phyloP scores from a whole-genome alignment of 768 basidiomycete species.

The Chiua virens region DNA sequence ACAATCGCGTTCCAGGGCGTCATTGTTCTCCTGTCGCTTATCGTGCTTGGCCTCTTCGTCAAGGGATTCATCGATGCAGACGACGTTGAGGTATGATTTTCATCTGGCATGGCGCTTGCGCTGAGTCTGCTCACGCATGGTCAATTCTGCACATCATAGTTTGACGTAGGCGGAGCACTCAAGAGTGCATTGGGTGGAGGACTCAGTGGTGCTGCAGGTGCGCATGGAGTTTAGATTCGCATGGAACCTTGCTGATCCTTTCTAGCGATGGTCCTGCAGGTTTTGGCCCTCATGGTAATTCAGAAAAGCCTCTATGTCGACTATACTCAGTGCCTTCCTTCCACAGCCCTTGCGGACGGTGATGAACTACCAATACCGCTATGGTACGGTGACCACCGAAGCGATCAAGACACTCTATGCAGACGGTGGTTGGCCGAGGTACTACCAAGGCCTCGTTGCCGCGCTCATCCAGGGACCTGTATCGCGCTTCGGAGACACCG shows the following conservation, averaged over 20 bases:
- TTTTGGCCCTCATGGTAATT: slow-evolving; percentile 75
- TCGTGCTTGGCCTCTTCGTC: slow-evolving; percentile 53
- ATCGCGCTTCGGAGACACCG: slow-evolving; percentile 91
- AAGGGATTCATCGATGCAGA: slow-evolving; percentile 71
- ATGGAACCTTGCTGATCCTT: not conserved
- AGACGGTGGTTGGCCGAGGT: slow-evolving; percentile 81
- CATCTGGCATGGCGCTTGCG: slow-evolving; percentile 26
- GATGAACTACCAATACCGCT: slow-evolving; percentile 97
- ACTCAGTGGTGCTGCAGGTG: slow-evolving; percentile 83
- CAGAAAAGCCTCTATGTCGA: not conserved
- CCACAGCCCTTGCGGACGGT: slow-evolving; percentile 84
- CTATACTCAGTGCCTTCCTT: not conserved
- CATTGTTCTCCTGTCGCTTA: slow-evolving; percentile 35
- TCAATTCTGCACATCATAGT: slow-evolving; percentile 43
- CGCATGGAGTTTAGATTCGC: slow-evolving; percentile 1
- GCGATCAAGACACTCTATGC: slow-evolving; percentile 67
- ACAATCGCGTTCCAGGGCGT: slow-evolving; percentile 30
- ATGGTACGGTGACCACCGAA: slow-evolving; percentile 70
- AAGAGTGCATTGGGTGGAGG: slow-evolving; percentile 88
- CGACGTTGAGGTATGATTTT: slow-evolving; percentile 57
- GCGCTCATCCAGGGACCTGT: slow-evolving; percentile 86
- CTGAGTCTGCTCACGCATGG: slow-evolving; percentile 46
- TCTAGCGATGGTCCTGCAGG: slow-evolving; percentile 91
- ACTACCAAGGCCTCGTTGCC: slow-evolving; percentile 84
- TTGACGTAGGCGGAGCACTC: slow-evolving; percentile 76